Base-by-base conservation (phyloP, 2,329 filamentous ascomycete species). In the Colletotrichum tofieldiae region DNA sequence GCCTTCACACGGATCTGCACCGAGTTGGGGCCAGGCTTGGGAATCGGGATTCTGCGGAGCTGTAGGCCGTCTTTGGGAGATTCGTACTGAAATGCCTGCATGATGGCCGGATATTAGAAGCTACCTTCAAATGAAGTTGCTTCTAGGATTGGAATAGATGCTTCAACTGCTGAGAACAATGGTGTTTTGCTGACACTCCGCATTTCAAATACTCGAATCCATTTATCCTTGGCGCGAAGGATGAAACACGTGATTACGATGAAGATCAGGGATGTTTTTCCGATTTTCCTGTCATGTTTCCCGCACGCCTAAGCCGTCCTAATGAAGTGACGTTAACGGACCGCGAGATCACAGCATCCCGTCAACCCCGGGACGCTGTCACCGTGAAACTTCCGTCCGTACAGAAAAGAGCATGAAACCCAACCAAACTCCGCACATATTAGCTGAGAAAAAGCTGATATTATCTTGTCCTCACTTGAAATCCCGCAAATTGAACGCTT, bases 1-100 rank as follows among this genome's bases (percentile, higher is more conserved):
- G 64, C 69, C 59, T 67, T 62, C 29, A 71, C 55, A 5, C 45
- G 49, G 29, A 71, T 39, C 45, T 60, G 68, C 39, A 72, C 69
- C 20, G 45, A 61, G 12, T 18, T 43, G 5, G 65, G 49, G 35
- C 65, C 56, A 32, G 69, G 69, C 14, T 56, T 32, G n/a, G 69
- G 69, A 23, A 60, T 59, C 1, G 65, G 59, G 29, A 72, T 26
- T 20, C 29, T 18, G 14, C 32, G n/a, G 16, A 67, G 63, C 18
- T 52, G 20, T 26, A 71, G 49, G 11, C 68, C 63, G 5, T 29
- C n/a, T 20, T 29, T 41, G 3, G 54, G 29, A 9, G 45, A 45
- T 45, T 32, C 43, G 32, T 43, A 55, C 14, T 45, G 49, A 6
- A 55, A 55, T 18, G 61, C 61, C 12, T 35, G 37, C 61, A 64